Percentiles rank a stretch among this genome's conserved stretches.
Evolutionary conservation across 1,139 yeast species (phyloP).

Genomic region (Debaryomyces sp.): DNA sequence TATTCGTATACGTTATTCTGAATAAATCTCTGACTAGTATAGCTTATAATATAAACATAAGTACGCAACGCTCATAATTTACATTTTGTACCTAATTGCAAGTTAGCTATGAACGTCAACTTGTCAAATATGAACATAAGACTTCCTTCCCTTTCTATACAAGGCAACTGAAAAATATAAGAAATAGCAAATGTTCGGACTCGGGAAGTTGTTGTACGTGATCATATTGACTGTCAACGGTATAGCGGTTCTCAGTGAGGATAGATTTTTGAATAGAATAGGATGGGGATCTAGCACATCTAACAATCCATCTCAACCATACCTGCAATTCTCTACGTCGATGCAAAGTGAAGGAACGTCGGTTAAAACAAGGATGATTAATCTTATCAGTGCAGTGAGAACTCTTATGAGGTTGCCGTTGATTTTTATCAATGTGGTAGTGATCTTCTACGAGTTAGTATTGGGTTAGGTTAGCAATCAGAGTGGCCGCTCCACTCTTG

Average conservation of each 20-base stretch:
- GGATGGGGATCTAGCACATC: conserved; percentile 42
- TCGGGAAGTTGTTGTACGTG: conserved; percentile 48
- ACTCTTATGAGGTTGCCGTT: conserved; percentile 51
- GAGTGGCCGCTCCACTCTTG: conserved; percentile 4
- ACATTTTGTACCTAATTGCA: neutral
- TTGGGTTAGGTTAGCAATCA: conserved; percentile 30
- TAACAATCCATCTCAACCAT: conserved; percentile 23
- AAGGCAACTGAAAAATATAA: neutral
- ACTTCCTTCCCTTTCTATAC: neutral
- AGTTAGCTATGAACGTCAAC: conserved; percentile 5
- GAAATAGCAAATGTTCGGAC: conserved; percentile 39
- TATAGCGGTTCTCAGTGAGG: conserved; percentile 51
- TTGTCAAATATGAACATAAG: neutral
- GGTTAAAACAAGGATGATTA: conserved; percentile 40
- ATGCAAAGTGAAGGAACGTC: conserved; percentile 31
- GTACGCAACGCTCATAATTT: neutral
- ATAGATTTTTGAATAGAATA: conserved; percentile 48
- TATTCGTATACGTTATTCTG: neutral
- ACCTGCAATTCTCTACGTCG: conserved; percentile 29
- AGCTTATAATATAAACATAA: conserved; percentile 2
- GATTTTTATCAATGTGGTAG: conserved; percentile 41
- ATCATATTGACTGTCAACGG: conserved; percentile 45
- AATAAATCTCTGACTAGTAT: neutral
- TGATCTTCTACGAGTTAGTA: conserved; percentile 45
- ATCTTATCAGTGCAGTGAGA: conserved; percentile 48